These are phyloP conservation scores for Diospyros lotus DNA, from an alignment of 148 eudicot species.

Conservation along the genomic window DNA sequence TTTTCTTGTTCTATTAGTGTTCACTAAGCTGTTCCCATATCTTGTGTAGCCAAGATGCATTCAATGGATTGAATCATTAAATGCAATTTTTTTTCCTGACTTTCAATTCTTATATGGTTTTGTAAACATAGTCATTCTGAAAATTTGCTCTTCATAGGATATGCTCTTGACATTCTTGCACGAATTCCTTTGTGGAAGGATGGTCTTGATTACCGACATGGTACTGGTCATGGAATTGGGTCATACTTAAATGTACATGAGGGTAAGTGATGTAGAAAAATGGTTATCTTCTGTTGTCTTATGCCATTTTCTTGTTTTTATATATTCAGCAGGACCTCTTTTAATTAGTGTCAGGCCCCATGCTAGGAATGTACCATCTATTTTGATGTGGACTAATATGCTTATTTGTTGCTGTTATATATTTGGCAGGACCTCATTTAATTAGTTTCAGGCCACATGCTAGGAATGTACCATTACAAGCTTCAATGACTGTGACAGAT, in stretches of 20 bases:
- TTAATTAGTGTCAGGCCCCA: slow-evolving; percentile 74
- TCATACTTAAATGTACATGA: slow-evolving; percentile 92
- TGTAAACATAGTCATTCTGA: not conserved
- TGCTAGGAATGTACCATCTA: slow-evolving; percentile 64
- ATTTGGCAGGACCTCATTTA: slow-evolving; percentile 69
- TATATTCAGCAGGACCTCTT: slow-evolving; percentile 68
- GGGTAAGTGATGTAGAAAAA: slow-evolving; percentile 44
- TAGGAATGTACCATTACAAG: slow-evolving; percentile 72
- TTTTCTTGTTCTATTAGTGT: not conserved
- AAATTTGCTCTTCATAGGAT: slow-evolving; percentile 39
- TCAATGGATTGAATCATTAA: not conserved
- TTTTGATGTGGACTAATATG: not conserved
- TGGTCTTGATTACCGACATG: slow-evolving; percentile 98
- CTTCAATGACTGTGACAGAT: slow-evolving; percentile 92
- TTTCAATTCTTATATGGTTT: not conserved
- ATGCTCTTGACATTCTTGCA: slow-evolving; percentile 85
- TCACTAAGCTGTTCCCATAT: slow-evolving; percentile 5
- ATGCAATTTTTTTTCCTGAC: not conserved
- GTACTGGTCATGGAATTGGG: slow-evolving; percentile 97
- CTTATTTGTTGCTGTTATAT: slow-evolving; percentile 4
- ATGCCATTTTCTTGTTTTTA: not conserved
- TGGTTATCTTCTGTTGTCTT: not conserved
- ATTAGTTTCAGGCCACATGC: slow-evolving; percentile 83
- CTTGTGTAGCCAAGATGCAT: not conserved
- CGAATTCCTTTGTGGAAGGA: slow-evolving; percentile 87